These are phyloP conservation scores for Pulveroboletus sp. DNA, from an alignment of 768 basidiomycete genomes.

Conservation along the genomic window DNA sequence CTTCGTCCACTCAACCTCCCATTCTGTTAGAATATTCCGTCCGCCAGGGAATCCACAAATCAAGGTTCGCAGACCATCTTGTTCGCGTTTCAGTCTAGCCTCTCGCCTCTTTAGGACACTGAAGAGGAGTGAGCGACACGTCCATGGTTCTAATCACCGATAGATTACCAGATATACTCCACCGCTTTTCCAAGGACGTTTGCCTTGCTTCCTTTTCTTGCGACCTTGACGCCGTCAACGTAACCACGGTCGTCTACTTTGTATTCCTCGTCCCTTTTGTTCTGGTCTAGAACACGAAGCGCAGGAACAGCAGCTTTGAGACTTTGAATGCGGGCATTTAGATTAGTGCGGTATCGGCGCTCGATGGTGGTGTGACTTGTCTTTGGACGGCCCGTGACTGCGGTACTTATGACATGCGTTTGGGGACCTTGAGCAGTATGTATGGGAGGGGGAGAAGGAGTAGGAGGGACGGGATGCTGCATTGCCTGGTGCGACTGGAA, in stretches of 20 bases:
- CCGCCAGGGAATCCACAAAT: slow-evolving; percentile 71
- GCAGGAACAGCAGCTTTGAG: slow-evolving; percentile 80
- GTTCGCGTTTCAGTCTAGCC: slow-evolving; percentile 63
- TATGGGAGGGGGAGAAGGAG: slow-evolving; percentile 36
- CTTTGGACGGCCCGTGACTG: slow-evolving; percentile 39
- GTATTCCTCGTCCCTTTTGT: slow-evolving; percentile 37
- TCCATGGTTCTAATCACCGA: neutral
- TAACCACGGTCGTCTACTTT: slow-evolving; percentile 79
- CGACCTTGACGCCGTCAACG: slow-evolving; percentile 89
- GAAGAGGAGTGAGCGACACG: slow-evolving; percentile 6
- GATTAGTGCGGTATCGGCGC: slow-evolving; percentile 81
- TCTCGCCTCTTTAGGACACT: slow-evolving; percentile 82
- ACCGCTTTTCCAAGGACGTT: slow-evolving; percentile 87
- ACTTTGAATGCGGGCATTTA: slow-evolving; percentile 81
- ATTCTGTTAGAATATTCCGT: slow-evolving; percentile 61
- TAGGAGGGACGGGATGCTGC: slow-evolving; percentile 28
- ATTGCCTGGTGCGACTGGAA: slow-evolving; percentile 29
- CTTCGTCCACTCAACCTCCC: slow-evolving; percentile 72
- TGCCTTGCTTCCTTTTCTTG: slow-evolving; percentile 86
- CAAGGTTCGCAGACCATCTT: slow-evolving; percentile 67
- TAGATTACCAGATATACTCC: slow-evolving; percentile 70
- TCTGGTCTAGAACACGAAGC: slow-evolving; percentile 68
- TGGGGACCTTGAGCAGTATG: slow-evolving; percentile 23
- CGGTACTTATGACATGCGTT: slow-evolving; percentile 18
- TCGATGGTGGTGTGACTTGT: slow-evolving; percentile 90